Evolutionary conservation across 2,329 filamentous ascomycete species (phyloP).

Genomic region (Seiridium cupressi): DNA sequence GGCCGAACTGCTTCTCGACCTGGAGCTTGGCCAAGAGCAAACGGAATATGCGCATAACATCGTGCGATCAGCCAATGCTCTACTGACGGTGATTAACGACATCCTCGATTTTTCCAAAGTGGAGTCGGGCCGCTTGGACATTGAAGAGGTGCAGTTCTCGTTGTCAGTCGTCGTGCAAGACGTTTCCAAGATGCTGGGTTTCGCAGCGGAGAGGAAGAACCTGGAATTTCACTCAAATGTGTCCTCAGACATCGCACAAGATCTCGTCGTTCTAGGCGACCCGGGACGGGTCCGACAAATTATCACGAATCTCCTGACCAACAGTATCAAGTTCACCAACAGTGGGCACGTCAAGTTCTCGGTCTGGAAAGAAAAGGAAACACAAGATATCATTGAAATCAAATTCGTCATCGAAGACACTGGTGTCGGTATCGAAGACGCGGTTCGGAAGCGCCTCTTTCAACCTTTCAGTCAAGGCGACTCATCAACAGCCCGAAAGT

Average conservation of each 20-base stretch:
- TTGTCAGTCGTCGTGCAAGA: conserved; percentile 72
- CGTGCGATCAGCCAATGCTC: conserved; percentile 73
- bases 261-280: conserved; percentile 82
- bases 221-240: conserved; percentile 69
- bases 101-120: conserved; percentile 89
- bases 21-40: conserved; percentile 66
- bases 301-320: conserved; percentile 75
- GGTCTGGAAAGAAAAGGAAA: conserved; percentile 63
- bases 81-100: conserved; percentile 87
- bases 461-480: conserved; percentile 82
- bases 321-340: conserved; percentile 73
- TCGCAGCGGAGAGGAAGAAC: conserved; percentile 78
- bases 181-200: conserved; percentile 83
- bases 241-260: conserved; percentile 58
- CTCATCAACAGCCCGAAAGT: conserved; percentile 74
- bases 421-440: conserved; percentile 78
- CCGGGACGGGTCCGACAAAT: conserved; percentile 83
- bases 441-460: conserved; percentile 71
- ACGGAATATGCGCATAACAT: conserved; percentile 76
- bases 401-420: conserved; percentile 75
- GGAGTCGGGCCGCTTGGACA: conserved; percentile 72
- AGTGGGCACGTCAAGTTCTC: conserved; percentile 67
- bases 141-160: conserved; percentile 79
- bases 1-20: conserved; percentile 71
- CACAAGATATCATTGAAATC: conserved; percentile 62